Evolutionary conservation across 768 basidiomycete species (phyloP), one percentile per base, ranked within the genome.

Genomic region (Agrocybe praecox): DNA sequence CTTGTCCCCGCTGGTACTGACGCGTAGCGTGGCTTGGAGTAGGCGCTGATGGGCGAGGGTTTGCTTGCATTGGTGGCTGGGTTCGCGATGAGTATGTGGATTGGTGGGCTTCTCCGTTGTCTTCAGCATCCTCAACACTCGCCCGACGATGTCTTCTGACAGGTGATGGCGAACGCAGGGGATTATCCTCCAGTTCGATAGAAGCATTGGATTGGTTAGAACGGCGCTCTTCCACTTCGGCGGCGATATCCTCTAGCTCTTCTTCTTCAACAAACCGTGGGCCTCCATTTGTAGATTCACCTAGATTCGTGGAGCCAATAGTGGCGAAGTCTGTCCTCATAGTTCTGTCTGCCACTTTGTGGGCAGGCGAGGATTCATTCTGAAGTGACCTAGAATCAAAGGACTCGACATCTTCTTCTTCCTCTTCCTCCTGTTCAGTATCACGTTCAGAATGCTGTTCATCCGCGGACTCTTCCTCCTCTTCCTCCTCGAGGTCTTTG

Each of bases 191-290:
- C 18, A 43, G 36, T 23, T 43, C 62, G 45, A 49, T 56, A 8
- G 71, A 76, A 0, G 53, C 55, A 36, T 87, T 80, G 0, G 83
- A 82, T 36, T 86, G 78, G 33, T 87, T 80, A 0, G 83, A 82
- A 36, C 87, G 78, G 33, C 88, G 78, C 59, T 89, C 87, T 49
- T 85, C 84, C 0, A 90, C 76, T 61, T 94, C 89, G 12, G 74
- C 78, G 1, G 82, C 80, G 58, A 90, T 90, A 42, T 82, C 79
- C 47, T 81, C 79, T 6, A 90, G 60, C 55, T 90, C 89, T 0
- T 80, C 82, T 2, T 77, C 75, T 55, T 83, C 78, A 18, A 90
- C 69, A 62, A 85, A 84, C 11, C 68, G 53, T 43, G 65, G 53
- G 22, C 55, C 61, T 53, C 57, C 65, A 47, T 57, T 63, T 42